Percentiles rank a stretch among this genome's conserved stretches.
These are phyloP conservation scores for Pythium diclinum DNA, from an alignment of 352 stramenopile species.

Conservation along the genomic window DNA sequence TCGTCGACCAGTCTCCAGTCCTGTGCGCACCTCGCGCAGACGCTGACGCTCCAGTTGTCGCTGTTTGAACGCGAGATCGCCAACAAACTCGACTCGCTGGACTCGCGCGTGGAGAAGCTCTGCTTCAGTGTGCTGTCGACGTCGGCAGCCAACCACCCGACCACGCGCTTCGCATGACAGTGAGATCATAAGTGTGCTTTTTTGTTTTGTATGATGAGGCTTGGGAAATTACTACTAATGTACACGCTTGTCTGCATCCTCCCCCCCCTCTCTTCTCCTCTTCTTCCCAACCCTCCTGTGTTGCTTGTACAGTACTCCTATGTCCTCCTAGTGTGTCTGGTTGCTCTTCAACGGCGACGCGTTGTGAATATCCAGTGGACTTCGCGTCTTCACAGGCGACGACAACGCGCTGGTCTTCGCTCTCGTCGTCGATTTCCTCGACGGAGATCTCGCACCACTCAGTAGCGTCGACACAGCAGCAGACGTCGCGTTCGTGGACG, in stretches of 20 bases:
- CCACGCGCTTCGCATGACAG: slow-evolving; percentile 22
- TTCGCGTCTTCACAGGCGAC: slow-evolving; percentile 12
- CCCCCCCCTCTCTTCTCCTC: background rate
- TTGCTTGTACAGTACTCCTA: background rate
- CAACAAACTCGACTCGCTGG: slow-evolving; percentile 59
- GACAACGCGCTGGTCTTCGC: slow-evolving; percentile 6
- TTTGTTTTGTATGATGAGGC: background rate
- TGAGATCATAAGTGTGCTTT: slow-evolving; percentile 4
- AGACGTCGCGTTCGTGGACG: slow-evolving; percentile 9
- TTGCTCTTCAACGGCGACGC: slow-evolving; percentile 25
- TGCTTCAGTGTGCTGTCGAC: slow-evolving; percentile 41
- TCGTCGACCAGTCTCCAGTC: slow-evolving; percentile 7
- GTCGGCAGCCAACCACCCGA: background rate
- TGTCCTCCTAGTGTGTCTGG: slow-evolving; percentile 26
- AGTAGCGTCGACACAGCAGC: slow-evolving; percentile 3
- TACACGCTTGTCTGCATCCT: slow-evolving; percentile 5
- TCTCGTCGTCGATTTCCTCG: background rate
- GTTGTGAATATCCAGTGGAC: slow-evolving; percentile 23
- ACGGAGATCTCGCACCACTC: background rate
- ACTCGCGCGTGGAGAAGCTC: slow-evolving; percentile 60
- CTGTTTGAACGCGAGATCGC: slow-evolving; percentile 52
- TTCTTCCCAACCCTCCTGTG: background rate
- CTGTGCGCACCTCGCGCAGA: slow-evolving; percentile 23
- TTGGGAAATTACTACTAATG: background rate
- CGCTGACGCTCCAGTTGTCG: slow-evolving; percentile 35